Evolutionary conservation across 2,329 filamentous ascomycete species (phyloP), one percentile per base, ranked within the genome.

Genomic region (Arthrobotrys megalospora): DNA sequence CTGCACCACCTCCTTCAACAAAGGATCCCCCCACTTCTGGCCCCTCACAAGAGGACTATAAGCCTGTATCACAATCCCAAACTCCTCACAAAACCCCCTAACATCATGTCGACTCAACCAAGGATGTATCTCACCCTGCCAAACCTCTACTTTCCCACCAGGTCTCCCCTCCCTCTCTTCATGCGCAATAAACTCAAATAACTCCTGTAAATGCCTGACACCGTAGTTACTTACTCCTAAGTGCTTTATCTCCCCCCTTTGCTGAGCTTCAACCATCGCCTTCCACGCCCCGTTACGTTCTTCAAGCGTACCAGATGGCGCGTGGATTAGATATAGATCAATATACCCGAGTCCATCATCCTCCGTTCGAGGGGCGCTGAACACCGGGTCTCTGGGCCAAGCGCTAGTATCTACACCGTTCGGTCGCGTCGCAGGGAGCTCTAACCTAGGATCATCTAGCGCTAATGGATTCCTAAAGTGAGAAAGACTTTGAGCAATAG

Each of bases 71-170:
- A 89, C 87, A 19, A 92, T 86, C 76, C 87, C 87, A 16, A 89
- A 87, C 83, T 90, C 87, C 80, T 87, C 84, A 81, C 92, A 92
- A 93, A 94, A 97, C 55, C 89, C 86, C 7, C 91, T 90, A 78
- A 97, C 93, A 82, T 97, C 93, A 21, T 87, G 86, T n/a, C 94
- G 88, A 7, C 90, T 87, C 48, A 94, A 89, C 94, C 93, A 97
- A 0, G 94, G 94, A 84, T 97, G 94, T 10, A 97, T 86, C 85
- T 97, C 94, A 85, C 92, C 93, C 85, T 97, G 94, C 47, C 93
- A 94, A 43, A 97, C 92, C 78, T 91, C 92, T 82, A 97, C 88
- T 47, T 93, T 86, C 24, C 93, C 93, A 52, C 89, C 90, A 80
- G 89, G 90, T 21, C 75, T 34, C 53, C 75, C 75, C 83, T 89